Percentiles rank a stretch among this genome's conserved stretches.
These are phyloP conservation scores for Colletotrichum echinochloae DNA, from an alignment of 2,329 filamentous ascomycete genomes.

Conservation along the genomic window DNA sequence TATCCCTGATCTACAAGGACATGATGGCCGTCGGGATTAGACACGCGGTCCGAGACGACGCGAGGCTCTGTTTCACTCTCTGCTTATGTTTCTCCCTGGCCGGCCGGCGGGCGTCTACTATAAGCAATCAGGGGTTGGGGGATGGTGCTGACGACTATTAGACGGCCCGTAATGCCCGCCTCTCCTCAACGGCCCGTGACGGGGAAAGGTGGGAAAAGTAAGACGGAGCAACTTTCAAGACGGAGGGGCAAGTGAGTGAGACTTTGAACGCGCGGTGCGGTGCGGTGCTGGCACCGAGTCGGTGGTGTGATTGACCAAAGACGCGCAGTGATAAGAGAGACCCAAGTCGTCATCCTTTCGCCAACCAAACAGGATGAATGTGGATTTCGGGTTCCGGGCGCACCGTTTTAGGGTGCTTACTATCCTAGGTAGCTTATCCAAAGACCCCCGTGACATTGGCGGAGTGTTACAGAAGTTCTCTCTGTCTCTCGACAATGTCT, in stretches of 20 bases:
- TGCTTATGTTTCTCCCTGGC: neutral
- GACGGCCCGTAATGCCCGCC: neutral
- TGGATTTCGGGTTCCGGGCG: no score
- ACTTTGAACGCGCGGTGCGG: neutral
- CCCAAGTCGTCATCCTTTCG: no score
- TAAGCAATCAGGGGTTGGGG: neutral
- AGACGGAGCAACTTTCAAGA: constrained; percentile 1
- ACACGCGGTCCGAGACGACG: constrained; percentile 27
- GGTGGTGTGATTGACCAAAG: neutral
- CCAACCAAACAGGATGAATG: no score
- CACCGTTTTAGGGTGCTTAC: no score
- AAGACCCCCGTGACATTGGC: neutral
- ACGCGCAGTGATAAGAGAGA: neutral
- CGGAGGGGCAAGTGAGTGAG: neutral
- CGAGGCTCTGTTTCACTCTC: neutral
- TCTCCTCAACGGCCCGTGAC: no score
- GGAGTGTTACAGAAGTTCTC: neutral
- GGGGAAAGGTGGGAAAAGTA: neutral
- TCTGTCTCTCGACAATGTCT: neutral
- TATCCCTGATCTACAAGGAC: constrained; percentile 25
- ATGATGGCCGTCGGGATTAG: constrained; percentile 18
- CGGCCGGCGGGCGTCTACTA: neutral
- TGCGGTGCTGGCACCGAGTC: neutral
- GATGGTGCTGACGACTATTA: neutral
- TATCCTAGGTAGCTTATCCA: no score